These are phyloP conservation scores for Aureobasidium uvarum DNA, from an alignment of 2,329 filamentous ascomycete species.

Conservation along the genomic window DNA sequence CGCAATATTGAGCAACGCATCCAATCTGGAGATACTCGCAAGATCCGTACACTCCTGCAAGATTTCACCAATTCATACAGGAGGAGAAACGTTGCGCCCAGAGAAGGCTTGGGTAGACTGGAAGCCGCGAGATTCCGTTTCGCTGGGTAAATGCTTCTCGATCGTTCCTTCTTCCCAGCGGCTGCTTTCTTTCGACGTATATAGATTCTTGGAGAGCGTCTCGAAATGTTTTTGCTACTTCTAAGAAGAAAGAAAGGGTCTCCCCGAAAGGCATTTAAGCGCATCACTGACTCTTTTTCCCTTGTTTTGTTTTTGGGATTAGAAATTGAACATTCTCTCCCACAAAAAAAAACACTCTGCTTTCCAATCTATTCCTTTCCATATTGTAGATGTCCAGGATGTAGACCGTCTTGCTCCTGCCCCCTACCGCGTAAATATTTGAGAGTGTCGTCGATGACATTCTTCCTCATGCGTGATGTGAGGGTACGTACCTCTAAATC, in stretches of 20 bases:
- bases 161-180: not conserved
- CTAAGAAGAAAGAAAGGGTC: not conserved
- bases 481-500: too few species aligned
- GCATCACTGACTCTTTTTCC: not conserved
- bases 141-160: constrained; percentile 31
- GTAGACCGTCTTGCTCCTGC: too few species aligned
- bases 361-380: too few species aligned
- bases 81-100: constrained; percentile 88
- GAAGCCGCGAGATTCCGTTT: constrained; percentile 89
- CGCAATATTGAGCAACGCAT: constrained; percentile 75
- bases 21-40: constrained; percentile 65
- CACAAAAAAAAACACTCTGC: not conserved
- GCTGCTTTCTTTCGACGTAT: not conserved
- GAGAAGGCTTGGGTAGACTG: constrained; percentile 83
- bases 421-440: too few species aligned
- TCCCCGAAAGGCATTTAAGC: not conserved
- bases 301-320: not conserved
- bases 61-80: constrained; percentile 97
- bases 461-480: too few species aligned
- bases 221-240: not conserved
- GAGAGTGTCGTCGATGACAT: too few species aligned
- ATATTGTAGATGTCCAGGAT: too few species aligned
- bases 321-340: not conserved
- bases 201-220: constrained; percentile 3
- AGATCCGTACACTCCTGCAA: constrained; percentile 81